phyloP scores from a whole-genome alignment of 371 early-diverging fungal species.

The Basidiobolus meristosporus region DNA sequence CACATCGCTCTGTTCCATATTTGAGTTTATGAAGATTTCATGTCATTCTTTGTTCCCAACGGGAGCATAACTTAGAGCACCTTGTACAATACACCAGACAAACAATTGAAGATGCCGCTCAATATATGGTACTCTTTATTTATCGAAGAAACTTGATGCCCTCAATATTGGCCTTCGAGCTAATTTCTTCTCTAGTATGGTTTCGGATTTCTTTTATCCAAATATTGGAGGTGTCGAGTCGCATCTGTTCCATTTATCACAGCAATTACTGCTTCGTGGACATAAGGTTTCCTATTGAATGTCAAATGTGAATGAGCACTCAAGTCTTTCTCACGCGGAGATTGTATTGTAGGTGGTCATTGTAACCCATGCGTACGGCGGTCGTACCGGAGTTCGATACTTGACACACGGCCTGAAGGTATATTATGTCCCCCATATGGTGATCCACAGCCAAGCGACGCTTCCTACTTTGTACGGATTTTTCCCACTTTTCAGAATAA shows the following conservation, averaged over 20 bases:
- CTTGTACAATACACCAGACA: too few relatives aligned
- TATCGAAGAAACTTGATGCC: too few relatives aligned
- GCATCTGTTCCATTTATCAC: constrained; percentile 86
- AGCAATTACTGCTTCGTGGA: constrained; percentile 73
- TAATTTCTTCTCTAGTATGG: too few relatives aligned
- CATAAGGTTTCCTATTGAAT: constrained; percentile 53
- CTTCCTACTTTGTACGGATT: constrained; percentile 88
- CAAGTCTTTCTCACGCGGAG: not conserved
- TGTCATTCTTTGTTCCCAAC: too few relatives aligned
- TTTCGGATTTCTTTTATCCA: constrained; percentile 97
- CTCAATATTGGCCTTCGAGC: too few relatives aligned
- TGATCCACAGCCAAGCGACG: constrained; percentile 73
- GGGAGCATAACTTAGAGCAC: too few relatives aligned
- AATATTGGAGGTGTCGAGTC: constrained; percentile 97
- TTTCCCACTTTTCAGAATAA: constrained; percentile 81
- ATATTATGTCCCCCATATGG: constrained; percentile 84
- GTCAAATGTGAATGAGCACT: too few relatives aligned
- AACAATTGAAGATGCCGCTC: too few relatives aligned
- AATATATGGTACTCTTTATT: too few relatives aligned
- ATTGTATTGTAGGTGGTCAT: constrained; percentile 33
- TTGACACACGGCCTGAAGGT: constrained; percentile 91
- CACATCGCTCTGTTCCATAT: too few relatives aligned
- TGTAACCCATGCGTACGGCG: constrained; percentile 77
- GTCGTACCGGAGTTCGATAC: constrained; percentile 76
- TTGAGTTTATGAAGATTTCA: too few relatives aligned